phyloP scores from a whole-genome alignment of 176 grass and related monocot genomes.

The Calamus simplicifolius region DNA sequence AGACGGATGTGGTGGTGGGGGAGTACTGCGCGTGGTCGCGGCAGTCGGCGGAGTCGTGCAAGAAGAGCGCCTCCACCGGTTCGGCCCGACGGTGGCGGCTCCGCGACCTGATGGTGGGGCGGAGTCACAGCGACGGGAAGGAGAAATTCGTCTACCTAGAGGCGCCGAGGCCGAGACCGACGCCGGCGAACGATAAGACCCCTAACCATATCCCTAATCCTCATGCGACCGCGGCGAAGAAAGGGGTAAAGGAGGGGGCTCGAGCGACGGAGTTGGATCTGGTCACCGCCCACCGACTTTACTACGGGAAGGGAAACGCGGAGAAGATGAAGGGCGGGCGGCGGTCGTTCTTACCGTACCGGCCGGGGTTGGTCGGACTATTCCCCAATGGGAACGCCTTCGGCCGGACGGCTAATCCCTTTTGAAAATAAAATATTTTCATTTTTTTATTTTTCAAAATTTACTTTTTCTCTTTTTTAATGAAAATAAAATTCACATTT shows the following conservation, averaged over 20 bases:
- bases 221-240: background rate
- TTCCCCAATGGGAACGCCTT: background rate
- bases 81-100: conserved; percentile 6
- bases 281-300: conserved; percentile 13
- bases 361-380: conserved; percentile 6
- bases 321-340: background rate
- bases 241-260: background rate
- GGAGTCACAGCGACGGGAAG: conserved; percentile 22
- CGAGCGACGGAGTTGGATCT: conserved; percentile 2
- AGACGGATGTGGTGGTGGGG: background rate
- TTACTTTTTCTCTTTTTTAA: too few relatives aligned
- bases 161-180: background rate
- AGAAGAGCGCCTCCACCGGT: conserved; percentile 18
- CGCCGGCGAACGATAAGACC: background rate
- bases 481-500: too few relatives aligned
- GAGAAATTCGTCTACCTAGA: conserved; percentile 17
- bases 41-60: background rate
- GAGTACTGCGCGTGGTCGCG: conserved; percentile 3
- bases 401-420: background rate
- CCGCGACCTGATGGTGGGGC: conserved; percentile 13
- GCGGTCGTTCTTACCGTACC: conserved; percentile 16
- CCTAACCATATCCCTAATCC: background rate
- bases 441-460: background rate
- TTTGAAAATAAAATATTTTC: background rate
- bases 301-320: conserved; percentile 7